Base-by-base conservation (phyloP, 1,284 basidiomycete genomes). In the Cutaneotrichosporon sp. region DNA sequence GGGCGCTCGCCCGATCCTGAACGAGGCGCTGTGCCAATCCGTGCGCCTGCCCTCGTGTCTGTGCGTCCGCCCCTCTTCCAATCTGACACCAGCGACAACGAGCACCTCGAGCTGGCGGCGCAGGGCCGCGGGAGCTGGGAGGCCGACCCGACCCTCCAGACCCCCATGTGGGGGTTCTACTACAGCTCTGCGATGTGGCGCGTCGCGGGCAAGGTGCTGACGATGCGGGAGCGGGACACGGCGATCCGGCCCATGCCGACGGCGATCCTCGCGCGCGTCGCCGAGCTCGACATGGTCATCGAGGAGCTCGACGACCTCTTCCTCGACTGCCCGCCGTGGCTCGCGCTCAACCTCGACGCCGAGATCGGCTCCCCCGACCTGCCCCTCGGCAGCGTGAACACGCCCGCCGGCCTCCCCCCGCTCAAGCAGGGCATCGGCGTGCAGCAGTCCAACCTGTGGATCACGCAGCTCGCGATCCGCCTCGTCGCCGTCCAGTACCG, bases 301-400 rank as follows among this genome's bases (percentile, higher is more conserved):
- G 54, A 45, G 29, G 54, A 55, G 42, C 54, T 55, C 25, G 54
- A 55, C n/a, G 54, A 45, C n/a, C 10, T 55, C 25, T 31, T 55
- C 9, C 27, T 29, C 18, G 54, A 55, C 42, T 33, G 27, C 20
- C 54, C 54, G 2, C 10, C 42, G 2, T 55, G 43, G 27, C 42
- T 55, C 25, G 27, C 27, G 18, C 27, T 55, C 25, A 45, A 20
- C n/a, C n/a, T 46, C 13, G 54, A 55, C n/a, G 1, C 18, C 18
- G n/a, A 45, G 1, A 45, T 55, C 16, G n/a, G n/a, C 16, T 25
- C 22, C 25, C 47, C 47, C 2, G 25, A 27, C 13, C n/a, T 16
- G 25, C 4, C 47, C 8, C 25, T 11, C 2, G n/a, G 27, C 42
- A 8, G 16, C n/a, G 14, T n/a, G 18, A n/a, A 18, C 38, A 20